A percentile compares a stretch with the other conserved stretches of the same genome.
These are phyloP conservation scores for Aspergillus carlsbadensis DNA, from an alignment of 495 filamentous ascomycete genomes.

Conservation along the genomic window DNA sequence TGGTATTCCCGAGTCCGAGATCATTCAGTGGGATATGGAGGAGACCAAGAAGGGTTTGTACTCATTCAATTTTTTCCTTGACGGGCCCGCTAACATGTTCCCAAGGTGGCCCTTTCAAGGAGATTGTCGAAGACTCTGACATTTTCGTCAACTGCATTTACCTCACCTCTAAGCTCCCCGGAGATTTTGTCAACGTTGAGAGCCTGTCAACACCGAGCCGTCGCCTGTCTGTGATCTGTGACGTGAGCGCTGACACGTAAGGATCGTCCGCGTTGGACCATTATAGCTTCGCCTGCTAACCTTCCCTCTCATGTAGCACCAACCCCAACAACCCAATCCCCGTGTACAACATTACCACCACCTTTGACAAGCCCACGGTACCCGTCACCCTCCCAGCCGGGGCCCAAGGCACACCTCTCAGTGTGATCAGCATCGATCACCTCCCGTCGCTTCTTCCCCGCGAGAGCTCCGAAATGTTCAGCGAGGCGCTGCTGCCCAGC, in stretches of 20 bases:
- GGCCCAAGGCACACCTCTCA: constrained; percentile 57
- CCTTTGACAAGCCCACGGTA: constrained; percentile 81
- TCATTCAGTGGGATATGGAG: constrained; percentile 89
- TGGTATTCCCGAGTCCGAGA: constrained; percentile 69
- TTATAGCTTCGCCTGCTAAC: constrained; percentile 9
- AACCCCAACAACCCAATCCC: constrained; percentile 80
- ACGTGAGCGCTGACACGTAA: constrained; percentile 73
- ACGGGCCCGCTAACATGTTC: constrained; percentile 1
- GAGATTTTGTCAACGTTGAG: constrained; percentile 55
- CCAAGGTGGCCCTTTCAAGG: constrained; percentile 75
- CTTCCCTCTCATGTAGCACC: constrained; percentile 36
- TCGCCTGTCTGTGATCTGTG: constrained; percentile 81
- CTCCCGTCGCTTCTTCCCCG: constrained; percentile 82
- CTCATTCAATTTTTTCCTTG: not conserved
- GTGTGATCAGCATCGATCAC: constrained; percentile 88
- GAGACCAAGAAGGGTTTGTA: constrained; percentile 63
- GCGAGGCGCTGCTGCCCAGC: constrained; percentile 72
- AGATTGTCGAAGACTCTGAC: constrained; percentile 67
- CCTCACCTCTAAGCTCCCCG: constrained; percentile 63
- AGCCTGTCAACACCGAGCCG: constrained; percentile 66
- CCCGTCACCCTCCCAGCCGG: constrained; percentile 55
- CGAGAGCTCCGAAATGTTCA: constrained; percentile 87
- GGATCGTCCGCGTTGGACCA: constrained; percentile 1
- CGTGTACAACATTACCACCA: constrained; percentile 78
- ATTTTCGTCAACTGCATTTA: constrained; percentile 96